Evolutionary conservation across 2,329 filamentous ascomycete species (phyloP).

Genomic region (Sarocladium kiliense): DNA sequence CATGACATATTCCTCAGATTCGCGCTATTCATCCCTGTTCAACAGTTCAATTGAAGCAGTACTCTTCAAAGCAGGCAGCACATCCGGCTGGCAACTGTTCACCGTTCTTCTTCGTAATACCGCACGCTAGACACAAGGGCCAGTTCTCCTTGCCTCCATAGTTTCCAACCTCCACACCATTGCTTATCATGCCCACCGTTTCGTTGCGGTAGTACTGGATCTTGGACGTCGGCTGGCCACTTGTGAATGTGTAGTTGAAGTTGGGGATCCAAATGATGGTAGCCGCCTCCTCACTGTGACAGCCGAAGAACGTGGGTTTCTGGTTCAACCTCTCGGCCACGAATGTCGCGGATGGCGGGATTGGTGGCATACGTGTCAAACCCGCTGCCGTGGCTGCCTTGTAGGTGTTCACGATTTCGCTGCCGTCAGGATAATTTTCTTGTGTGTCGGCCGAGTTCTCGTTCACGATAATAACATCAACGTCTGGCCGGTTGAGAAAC

Average conservation of each 20-base stretch:
- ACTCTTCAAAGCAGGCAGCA: not conserved
- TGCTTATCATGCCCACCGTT: not conserved
- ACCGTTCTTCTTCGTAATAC: slow-evolving; percentile 4
- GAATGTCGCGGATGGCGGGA: not conserved
- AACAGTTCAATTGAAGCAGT: slow-evolving; percentile 1
- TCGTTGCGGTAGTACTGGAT: not conserved
- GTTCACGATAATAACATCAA: slow-evolving; percentile 2
- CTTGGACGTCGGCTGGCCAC: not conserved
- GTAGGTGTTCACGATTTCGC: not conserved
- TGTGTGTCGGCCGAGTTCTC: slow-evolving; percentile 1
- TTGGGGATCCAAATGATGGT: not conserved
- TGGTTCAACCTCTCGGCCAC: not conserved
- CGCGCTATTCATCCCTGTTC: too few relatives aligned
- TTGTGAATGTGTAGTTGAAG: not conserved
- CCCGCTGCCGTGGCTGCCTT: not conserved
- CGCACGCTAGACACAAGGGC: not conserved
- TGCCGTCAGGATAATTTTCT: not conserved
- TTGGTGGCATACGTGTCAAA: not conserved
- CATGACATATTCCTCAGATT: too few relatives aligned
- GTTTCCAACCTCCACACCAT: not conserved
- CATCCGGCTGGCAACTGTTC: not conserved
- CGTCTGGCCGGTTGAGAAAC: not conserved
- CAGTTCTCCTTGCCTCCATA: slow-evolving; percentile 2
- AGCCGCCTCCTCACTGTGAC: not conserved
- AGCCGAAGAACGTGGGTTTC: slow-evolving; percentile 2